A percentile compares a stretch with the other conserved stretches of the same genome.
Conservation (phyloP, 768 basidiomycete species). For the Podaxis mareebaensis region DNA sequence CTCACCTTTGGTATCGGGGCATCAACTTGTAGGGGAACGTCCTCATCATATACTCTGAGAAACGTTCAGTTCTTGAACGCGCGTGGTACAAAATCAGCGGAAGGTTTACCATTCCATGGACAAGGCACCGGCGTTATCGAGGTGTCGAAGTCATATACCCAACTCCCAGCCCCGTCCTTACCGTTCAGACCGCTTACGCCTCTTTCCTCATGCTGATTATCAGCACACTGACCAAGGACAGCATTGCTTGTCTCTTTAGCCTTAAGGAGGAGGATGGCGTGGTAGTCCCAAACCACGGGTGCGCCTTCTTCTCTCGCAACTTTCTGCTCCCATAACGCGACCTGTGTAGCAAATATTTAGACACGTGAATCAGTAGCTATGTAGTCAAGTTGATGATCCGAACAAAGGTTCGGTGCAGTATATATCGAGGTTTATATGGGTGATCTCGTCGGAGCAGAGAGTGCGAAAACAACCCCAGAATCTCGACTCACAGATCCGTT, state of each 20-base stretch:
- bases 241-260: slow-evolving; percentile 21
- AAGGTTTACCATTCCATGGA: slow-evolving; percentile 44
- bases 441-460: no score
- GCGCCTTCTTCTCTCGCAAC: slow-evolving; percentile 31
- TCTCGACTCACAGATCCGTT: background rate
- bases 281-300: slow-evolving; percentile 74
- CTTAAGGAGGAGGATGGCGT: slow-evolving; percentile 61
- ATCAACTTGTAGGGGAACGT: slow-evolving; percentile 44
- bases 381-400: background rate
- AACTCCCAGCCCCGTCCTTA: slow-evolving; percentile 27
- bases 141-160: slow-evolving; percentile 76
- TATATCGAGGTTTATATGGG: background rate
- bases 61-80: slow-evolving; percentile 4
- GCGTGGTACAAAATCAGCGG: background rate
- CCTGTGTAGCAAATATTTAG: slow-evolving; percentile 34
- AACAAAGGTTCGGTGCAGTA: background rate
- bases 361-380: background rate
- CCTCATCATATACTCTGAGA: slow-evolving; percentile 43
- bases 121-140: slow-evolving; percentile 48
- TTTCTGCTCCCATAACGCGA: slow-evolving; percentile 67
- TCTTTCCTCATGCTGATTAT: background rate
- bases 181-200: background rate
- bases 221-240: background rate
- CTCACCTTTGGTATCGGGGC: slow-evolving; percentile 46
- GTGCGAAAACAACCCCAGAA: no score